Evolutionary conservation across 495 filamentous ascomycete species (phyloP), one percentile per base, ranked within the genome.

Genomic region (Thermochaetoides thermophila): DNA sequence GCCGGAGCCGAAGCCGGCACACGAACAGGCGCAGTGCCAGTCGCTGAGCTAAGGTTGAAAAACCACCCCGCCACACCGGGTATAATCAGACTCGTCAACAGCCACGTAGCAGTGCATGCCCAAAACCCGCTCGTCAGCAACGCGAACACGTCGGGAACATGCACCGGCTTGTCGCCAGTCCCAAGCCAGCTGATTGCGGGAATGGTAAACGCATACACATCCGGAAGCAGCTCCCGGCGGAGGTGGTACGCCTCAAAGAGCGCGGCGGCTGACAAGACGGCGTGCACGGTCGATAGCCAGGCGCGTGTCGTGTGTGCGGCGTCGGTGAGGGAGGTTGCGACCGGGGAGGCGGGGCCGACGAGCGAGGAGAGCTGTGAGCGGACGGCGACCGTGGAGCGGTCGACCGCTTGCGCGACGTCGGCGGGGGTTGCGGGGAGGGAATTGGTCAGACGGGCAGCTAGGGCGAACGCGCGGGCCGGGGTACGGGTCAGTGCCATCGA

Each of bases 361-460:
- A 62, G 53, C 6, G 57, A 49, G 31, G 56, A 49, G 35, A 69
- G 60, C 41, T 55, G 61, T 24, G 56, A 60, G 49, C 75, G 71
- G 29, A 87, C 55, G 18, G 63, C 70, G 14, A 72, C 53, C 1
- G 83, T 81, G 41, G 73, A 66, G 39, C 69, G 70, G 51, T 95
- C 86, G 42, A 92, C 83, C 22, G 67, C 74, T 41, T 84, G 69
- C n/a, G 78, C 81, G 29, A 96, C 75, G 29, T 81, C 69, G 13
- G 83, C 76, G 0, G 87, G 87, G 0, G 84, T 89, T 1, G 85
- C 76, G 3, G 89, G 87, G 20, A 94, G 63, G 5, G 71, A 63
- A n/a, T n/a, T n/a, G n/a, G n/a, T n/a, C 35, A 75, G 57, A 39
- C 57, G 63, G 27, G 56, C 50, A 12, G 70, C 64, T 42, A 56